Percentiles rank a stretch among this genome's conserved stretches.
Conservation (phyloP, 371 early-diverging fungal species). For the Mortierella sp. region DNA sequence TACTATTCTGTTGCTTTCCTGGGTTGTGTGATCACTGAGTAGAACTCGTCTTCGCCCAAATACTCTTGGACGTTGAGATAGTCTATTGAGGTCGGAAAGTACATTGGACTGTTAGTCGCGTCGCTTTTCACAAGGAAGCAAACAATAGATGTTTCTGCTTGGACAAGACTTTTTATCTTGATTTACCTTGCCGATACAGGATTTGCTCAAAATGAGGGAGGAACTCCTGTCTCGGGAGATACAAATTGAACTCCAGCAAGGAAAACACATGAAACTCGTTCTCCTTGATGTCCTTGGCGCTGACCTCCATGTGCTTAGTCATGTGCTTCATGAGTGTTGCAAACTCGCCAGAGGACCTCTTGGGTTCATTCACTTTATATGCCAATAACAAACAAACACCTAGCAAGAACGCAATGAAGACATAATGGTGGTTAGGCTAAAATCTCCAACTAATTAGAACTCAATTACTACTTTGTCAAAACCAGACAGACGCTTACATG, state of each 20-base stretch:
- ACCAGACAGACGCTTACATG: constrained; percentile 66
- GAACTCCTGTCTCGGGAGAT: constrained; percentile 83
- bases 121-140: background rate
- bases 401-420: constrained; percentile 58
- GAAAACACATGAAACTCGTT: constrained; percentile 91
- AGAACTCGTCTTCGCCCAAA: constrained; percentile 65
- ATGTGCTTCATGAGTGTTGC: constrained; percentile 62
- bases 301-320: constrained; percentile 78
- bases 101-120: background rate
- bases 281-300: constrained; percentile 83
- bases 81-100: constrained; percentile 29
- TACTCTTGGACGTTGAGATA: constrained; percentile 67
- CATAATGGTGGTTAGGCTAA: background rate
- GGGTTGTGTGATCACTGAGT: constrained; percentile 26
- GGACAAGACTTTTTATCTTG: background rate
- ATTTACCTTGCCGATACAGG: constrained; percentile 60
- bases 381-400: constrained; percentile 85
- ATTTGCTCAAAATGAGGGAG: constrained; percentile 92
- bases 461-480: too few species aligned
- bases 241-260: constrained; percentile 87
- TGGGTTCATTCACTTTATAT: constrained; percentile 89
- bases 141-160: background rate
- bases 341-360: constrained; percentile 71
- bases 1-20: constrained; percentile 31
- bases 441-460: too few species aligned